Evolutionary conservation across 2,329 filamentous ascomycete genomes (phyloP).

Genomic region (Helicocarpus griseus): DNA sequence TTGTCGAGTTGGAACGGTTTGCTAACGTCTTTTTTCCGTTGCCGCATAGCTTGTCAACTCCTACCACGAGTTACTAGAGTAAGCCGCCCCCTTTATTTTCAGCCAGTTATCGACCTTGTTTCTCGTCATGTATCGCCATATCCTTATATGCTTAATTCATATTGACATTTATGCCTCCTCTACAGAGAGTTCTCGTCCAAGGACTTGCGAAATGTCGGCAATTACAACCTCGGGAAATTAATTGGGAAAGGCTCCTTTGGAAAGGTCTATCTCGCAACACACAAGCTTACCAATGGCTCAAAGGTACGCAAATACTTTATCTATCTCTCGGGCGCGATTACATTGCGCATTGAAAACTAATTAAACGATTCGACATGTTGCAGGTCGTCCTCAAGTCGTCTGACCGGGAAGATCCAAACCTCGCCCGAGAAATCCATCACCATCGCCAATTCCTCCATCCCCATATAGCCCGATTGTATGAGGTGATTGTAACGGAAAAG

Average conservation of each 20-base stretch:
- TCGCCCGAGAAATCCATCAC: constrained; percentile 95
- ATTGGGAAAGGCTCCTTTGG: constrained; percentile 98
- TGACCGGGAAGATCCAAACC: constrained; percentile 88
- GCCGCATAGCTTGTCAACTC: constrained; percentile 74
- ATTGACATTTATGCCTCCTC: constrained; percentile 9
- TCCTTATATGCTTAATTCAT: neutral
- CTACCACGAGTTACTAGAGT: constrained; percentile 94
- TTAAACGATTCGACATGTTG: constrained; percentile 7
- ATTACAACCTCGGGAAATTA: constrained; percentile 81
- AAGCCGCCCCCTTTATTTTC: constrained; percentile 32
- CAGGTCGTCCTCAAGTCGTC: constrained; percentile 97
- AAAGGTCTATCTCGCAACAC: constrained; percentile 90
- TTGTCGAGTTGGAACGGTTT: constrained; percentile 3
- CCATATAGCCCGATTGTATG: constrained; percentile 91
- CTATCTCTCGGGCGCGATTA: neutral
- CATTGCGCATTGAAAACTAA: neutral
- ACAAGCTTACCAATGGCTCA: constrained; percentile 97
- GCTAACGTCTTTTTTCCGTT: constrained; percentile 13
- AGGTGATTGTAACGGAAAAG: constrained; percentile 92
- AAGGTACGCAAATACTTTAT: constrained; percentile 50
- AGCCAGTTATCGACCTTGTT: constrained; percentile 4
- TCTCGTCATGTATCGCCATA: neutral
- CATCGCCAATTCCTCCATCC: constrained; percentile 96
- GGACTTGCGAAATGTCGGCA: constrained; percentile 85
- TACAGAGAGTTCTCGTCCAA: constrained; percentile 83